A percentile compares a stretch with the other conserved stretches of the same genome.
These are phyloP conservation scores for Paramecium tetraurelia DNA, from an alignment of 73 alveolate species.

Conservation along the genomic window DNA sequence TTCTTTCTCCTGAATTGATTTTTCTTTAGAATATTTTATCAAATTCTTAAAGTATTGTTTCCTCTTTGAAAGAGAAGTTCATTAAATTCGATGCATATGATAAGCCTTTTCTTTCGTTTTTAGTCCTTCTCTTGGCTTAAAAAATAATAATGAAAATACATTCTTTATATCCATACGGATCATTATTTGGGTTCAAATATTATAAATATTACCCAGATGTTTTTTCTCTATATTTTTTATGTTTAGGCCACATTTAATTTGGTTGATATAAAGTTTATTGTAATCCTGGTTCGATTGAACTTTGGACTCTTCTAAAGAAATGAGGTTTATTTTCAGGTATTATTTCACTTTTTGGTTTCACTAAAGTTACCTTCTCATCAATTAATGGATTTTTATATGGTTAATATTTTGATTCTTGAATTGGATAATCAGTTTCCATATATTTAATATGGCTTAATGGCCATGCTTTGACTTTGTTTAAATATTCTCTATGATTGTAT, in stretches of 20 bases:
- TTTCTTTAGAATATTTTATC: not conserved
- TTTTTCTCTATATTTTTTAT: slow-evolving; percentile 29
- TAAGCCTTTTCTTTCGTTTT: not conserved
- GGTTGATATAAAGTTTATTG: not conserved
- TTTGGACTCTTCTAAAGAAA: not conserved
- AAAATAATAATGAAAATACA: not conserved
- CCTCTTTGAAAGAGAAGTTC: not conserved
- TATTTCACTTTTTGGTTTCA: not conserved
- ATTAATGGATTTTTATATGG: not conserved
- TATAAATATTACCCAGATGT: not conserved
- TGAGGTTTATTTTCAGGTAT: not conserved
- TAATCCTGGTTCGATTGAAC: not conserved
- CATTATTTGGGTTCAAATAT: slow-evolving; percentile 1
- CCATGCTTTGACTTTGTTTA: slow-evolving; percentile 22
- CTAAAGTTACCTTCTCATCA: not conserved
- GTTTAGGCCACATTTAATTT: not conserved
- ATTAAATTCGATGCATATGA: not conserved
- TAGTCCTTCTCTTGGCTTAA: not conserved
- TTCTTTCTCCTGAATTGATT: not conserved
- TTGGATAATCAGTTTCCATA: not conserved
- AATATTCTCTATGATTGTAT: not conserved
- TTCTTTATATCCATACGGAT: slow-evolving; percentile 43
- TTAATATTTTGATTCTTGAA: not conserved
- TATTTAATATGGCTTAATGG: slow-evolving; percentile 32
- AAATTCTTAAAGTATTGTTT: not conserved